A percentile compares a stretch with the other conserved stretches of the same genome.
These are phyloP conservation scores for Phytopythium litorale DNA, from an alignment of 352 stramenopile species.

Conservation along the genomic window DNA sequence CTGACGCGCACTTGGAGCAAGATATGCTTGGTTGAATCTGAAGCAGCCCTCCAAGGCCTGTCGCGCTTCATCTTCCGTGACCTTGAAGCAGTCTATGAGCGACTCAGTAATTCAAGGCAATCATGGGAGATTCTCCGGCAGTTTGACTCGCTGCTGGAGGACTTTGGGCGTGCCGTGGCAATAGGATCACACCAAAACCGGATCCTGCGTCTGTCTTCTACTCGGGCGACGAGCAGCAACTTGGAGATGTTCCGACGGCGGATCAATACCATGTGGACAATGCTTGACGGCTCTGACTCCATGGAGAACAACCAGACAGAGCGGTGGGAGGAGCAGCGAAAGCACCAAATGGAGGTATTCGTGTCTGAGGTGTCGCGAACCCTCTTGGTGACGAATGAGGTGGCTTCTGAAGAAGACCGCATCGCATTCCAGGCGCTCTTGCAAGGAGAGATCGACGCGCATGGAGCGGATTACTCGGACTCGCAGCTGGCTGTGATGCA, in stretches of 20 bases:
- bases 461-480: not conserved
- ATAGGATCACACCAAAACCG: not conserved
- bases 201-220: constrained; percentile 1
- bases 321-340: not conserved
- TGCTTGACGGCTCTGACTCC: not conserved
- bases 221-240: not conserved
- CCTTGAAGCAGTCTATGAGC: not conserved
- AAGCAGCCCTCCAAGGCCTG: not conserved
- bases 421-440: not conserved
- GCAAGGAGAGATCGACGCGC: not conserved
- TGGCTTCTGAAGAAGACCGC: not conserved
- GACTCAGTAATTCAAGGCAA: not conserved
- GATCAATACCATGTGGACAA: not conserved
- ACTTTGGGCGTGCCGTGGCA: not conserved
- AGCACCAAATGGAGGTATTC: not conserved
- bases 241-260: not conserved
- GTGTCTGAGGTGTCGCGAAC: not conserved
- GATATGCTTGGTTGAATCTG: not conserved
- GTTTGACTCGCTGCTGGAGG: not conserved
- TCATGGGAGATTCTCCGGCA: not conserved
- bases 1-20: not conserved
- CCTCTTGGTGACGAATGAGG: not conserved
- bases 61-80: not conserved
- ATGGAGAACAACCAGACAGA: not conserved
- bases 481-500: not conserved